phyloP scores from a whole-genome alignment of 306 rosid species.

The Boehmeria nivea region DNA sequence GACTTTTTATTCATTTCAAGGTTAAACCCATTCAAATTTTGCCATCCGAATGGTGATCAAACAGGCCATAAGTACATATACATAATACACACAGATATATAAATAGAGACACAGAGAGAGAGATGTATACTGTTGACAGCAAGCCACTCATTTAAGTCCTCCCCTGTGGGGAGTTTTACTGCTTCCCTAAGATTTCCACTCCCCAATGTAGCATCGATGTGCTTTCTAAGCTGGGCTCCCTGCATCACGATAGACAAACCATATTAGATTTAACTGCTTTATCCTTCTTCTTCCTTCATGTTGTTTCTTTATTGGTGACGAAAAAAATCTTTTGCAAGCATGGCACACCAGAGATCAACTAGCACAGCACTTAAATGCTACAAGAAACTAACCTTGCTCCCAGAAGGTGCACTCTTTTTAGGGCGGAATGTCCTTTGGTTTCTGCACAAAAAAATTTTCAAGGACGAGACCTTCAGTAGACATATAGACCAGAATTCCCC shows the following conservation, averaged over 20 bases:
- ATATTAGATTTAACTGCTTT: too few relatives aligned
- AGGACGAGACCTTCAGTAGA: too few relatives aligned
- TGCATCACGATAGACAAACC: slow-evolving; percentile 29
- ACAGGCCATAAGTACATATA: background rate
- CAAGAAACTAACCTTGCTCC: slow-evolving; percentile 77
- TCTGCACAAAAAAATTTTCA: slow-evolving; percentile 36
- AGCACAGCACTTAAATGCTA: background rate
- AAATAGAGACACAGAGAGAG: slow-evolving; percentile 17
- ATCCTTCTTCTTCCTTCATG: too few relatives aligned
- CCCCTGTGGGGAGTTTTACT: slow-evolving; percentile 99
- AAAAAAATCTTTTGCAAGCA: too few relatives aligned
- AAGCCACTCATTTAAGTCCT: slow-evolving; percentile 98
- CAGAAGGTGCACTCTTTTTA: slow-evolving; percentile 93
- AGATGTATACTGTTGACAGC: slow-evolving; percentile 81
- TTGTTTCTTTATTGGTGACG: too few relatives aligned
- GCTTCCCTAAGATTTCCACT: slow-evolving; percentile 99
- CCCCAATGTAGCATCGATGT: slow-evolving; percentile 95
- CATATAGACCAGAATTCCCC: too few relatives aligned
- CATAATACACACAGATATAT: background rate
- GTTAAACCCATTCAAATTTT: too few relatives aligned
- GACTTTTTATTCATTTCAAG: too few relatives aligned
- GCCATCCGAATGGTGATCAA: too few relatives aligned
- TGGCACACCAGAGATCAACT: background rate
- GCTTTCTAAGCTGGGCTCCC: slow-evolving; percentile 99
- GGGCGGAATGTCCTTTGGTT: slow-evolving; percentile 98